Base-by-base conservation (phyloP, 371 early-diverging fungal genomes). In the Encephalitozoon cuniculi region DNA sequence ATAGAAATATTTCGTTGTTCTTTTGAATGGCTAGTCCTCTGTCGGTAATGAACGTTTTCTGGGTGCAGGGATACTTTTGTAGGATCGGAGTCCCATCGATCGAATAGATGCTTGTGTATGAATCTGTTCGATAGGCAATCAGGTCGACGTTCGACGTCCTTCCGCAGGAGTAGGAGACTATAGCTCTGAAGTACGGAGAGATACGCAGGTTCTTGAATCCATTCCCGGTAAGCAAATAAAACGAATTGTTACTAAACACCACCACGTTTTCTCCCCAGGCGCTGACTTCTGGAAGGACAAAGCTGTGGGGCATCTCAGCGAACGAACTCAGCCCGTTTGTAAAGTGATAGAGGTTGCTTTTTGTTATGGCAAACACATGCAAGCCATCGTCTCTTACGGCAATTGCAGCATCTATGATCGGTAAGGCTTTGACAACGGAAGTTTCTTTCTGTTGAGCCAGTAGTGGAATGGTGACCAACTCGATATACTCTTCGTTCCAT, bases 121-220 rank as follows among this genome's bases (percentile, higher is more conserved):
- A 40, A 28, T 40, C 41, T 65, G 66, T 65, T 43, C 30, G 41
- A 18, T 65, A 65, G 30, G 43, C 66, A 41, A 65, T 46, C 11
- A 65, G 7, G 15, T 65, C 66, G 0, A n/a, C n/a, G 21, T 39
- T 40, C 23, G 18, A 46, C 4, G 26, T 4, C 7, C 23, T 65
- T 21, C 41, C 49, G 11, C 41, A 65, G 6, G 41, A 28, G n/a
- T 44, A 39, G 23, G 34, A 43, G 6, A 23, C 41, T 41, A 65
- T 41, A 26, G 15, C 23, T 30, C 28, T 25, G 28, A 65, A 65
- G 30, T 65, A 65, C 25, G 66, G 66, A 26, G 66, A 65, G 28
- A 65, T 65, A 6, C 21, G 41, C 15, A 65, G 49, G 23, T 65
- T 65, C n/a, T n/a, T 65, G 43, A 65, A 46, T 21, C 49, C 49